Percentiles rank a stretch among this genome's conserved stretches.
phyloP scores from a whole-genome alignment of 441 rosid genomes.

The Pelargonium fulgidum region DNA sequence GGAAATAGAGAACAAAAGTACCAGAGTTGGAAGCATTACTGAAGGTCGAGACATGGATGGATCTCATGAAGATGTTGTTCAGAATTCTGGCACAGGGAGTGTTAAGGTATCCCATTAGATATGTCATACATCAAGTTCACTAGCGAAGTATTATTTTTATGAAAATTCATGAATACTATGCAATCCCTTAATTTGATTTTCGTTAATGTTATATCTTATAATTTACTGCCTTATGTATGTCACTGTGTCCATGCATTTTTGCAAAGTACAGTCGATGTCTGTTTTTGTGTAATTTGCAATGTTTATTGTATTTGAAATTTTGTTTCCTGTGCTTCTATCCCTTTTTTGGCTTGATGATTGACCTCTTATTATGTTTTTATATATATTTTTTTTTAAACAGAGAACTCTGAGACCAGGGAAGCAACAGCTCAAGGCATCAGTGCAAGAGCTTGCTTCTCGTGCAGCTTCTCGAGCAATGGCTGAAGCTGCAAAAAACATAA shows the following conservation, averaged over 20 bases:
- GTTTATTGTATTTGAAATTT: background rate
- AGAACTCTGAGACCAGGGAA: slow-evolving; percentile 30
- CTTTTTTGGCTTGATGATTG: slow-evolving; percentile 1
- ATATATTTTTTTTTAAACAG: slow-evolving; percentile 27
- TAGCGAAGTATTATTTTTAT: background rate
- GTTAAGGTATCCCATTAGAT: slow-evolving; percentile 22
- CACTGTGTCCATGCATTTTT: background rate
- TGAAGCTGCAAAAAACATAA: slow-evolving; percentile 63
- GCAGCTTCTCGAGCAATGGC: slow-evolving; percentile 70
- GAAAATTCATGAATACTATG: background rate
- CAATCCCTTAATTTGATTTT: background rate
- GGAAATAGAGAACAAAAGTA: slow-evolving; percentile 34
- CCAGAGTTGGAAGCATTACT: slow-evolving; percentile 25
- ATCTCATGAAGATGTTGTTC: slow-evolving; percentile 26
- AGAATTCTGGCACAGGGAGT: slow-evolving; percentile 28
- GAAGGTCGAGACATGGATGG: slow-evolving; percentile 21
- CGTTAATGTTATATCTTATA: background rate
- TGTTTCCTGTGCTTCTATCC: background rate
- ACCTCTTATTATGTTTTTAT: background rate
- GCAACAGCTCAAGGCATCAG: slow-evolving; percentile 49
- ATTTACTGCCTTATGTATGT: background rate
- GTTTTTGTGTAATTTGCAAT: background rate
- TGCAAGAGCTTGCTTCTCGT: slow-evolving; percentile 76
- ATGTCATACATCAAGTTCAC: background rate
- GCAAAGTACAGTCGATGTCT: background rate